phyloP scores from a whole-genome alignment of 140 eudicot species.

The Anethum foeniculum region DNA sequence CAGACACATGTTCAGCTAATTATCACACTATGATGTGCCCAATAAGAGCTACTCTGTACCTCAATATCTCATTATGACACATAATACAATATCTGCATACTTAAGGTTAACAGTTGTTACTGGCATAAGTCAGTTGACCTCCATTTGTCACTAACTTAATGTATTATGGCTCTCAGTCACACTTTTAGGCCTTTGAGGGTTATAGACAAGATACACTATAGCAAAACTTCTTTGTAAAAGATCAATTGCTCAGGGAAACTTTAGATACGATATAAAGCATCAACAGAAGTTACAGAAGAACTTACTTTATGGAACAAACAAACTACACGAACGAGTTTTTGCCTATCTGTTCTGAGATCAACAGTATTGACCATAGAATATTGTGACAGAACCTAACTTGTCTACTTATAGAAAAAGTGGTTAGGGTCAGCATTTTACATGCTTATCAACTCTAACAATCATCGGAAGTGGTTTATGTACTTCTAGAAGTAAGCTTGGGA shows the following conservation, averaged over 20 bases:
- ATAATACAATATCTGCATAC: neutral
- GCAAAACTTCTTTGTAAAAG: neutral
- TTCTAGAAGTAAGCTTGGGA: neutral
- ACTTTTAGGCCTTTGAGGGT: neutral
- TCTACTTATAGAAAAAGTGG: neutral
- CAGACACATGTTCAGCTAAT: neutral
- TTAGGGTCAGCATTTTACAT: neutral
- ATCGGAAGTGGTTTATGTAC: neutral
- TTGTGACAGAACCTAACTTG: neutral
- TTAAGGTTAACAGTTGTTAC: neutral
- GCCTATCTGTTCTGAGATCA: neutral
- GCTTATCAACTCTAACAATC: neutral
- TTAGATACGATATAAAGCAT: neutral
- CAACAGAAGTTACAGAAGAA: neutral
- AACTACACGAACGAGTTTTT: neutral
- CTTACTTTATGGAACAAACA: neutral
- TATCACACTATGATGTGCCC: neutral
- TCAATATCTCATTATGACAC: neutral
- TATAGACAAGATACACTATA: neutral
- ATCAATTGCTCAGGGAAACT: neutral
- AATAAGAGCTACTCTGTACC: neutral
- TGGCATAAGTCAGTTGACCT: neutral
- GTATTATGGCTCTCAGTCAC: neutral
- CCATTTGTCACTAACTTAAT: neutral
- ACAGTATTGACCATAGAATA: neutral